Base-by-base conservation (phyloP, 768 basidiomycete species). In the Lactarius hengduanensis region DNA sequence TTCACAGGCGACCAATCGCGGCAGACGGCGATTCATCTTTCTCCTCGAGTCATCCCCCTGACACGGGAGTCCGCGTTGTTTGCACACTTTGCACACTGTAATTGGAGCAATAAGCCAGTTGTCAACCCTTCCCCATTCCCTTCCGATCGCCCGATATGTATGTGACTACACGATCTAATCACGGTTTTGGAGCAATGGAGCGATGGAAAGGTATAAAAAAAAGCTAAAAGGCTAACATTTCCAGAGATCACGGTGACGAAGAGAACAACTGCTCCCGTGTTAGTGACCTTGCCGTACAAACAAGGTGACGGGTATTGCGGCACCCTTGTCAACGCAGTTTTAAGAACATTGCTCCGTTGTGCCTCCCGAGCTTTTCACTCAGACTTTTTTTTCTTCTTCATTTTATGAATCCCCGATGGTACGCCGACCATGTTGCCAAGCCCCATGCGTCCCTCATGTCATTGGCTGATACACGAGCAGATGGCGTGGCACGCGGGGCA, bases 401-500 rank as follows among this genome's bases (percentile, higher is more conserved):
- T 54, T 36, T n/a, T 34, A 59, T 5, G 13, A 5, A 40, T 16
- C 38, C 38, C 13, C 5, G 6, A 13, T 45, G 47, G 36, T 26
- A 57, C 26, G 22, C 66, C 4, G 50, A 16, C 50, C 16, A 10
- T 34, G 57, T 40, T 43, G 40, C 58, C 30, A n/a, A 7, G 41
- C 36, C 36, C 20, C 28, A n/a, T 32, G 11, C 22, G 13, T 13
- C 10, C 38, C 10, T 13, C 50, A 28, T 59, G 18, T 54, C 20
- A 62, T 36, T 56, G 32, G n/a, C 41, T 26, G 20, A 55, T 30
- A 34, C 45, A 50, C 26, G 61, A 45, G 7, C 26, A 36, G 28
- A 55, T 59, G 57, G 43, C 59, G 57, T n/a, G 57, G 40, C 9
- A n/a, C 54, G 36, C 38, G 16, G n/a, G n/a, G 61, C 32, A 54